Evolutionary conservation across 768 basidiomycete genomes (phyloP), one percentile per base, ranked within the genome.

Genomic region (Tulasnella sp.): DNA sequence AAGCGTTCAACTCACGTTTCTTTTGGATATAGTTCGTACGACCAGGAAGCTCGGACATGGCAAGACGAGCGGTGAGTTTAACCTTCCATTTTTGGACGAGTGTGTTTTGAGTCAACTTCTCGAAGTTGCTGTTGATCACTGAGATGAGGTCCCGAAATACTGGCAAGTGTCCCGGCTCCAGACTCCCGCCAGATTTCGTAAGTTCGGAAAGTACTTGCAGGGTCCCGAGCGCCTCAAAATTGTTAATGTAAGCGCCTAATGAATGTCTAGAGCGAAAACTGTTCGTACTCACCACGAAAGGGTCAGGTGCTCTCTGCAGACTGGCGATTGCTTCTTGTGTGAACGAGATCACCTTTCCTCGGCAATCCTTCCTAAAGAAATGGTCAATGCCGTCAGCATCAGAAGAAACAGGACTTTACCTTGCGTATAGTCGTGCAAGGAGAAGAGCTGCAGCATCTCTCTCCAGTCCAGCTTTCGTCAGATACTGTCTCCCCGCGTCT

Each of bases 371-470:
- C 71, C 86, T 83, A 67, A 29, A 34, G 62, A 48, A 29, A 43
- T 22, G 11, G 22, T 41, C 21, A 61, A 31, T 19, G 7, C 10
- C 4, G 11, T 25, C 25, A 25, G 21, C 24, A 41, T 59, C 24
- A 38, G 65, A 31, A 4, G 29, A 66, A n/a, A 30, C 27, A 10
- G 61, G 48, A 41, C 67, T 80, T 43, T 70, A 85, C 84, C 93
- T 82, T 65, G 81, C 82, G 67, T 87, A 96, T 29, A 93, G 72
- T 41, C 84, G 77, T 2, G 92, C 82, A 4, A 97, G 75, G n/a
- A 94, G 72, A 9, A 89, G 68, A 0, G 86, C 85, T 29, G 90
- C 87, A 30, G 80, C 85, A 44, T 92, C 87, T 5, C 91, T 79
- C 67, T 96, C 93, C 59, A 93, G 73, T 0, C 94, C 92, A 11